A percentile compares a stretch with the other conserved stretches of the same genome.
Evolutionary conservation across 106 monocot species (phyloP).

Genomic region (Chionographis japonica): DNA sequence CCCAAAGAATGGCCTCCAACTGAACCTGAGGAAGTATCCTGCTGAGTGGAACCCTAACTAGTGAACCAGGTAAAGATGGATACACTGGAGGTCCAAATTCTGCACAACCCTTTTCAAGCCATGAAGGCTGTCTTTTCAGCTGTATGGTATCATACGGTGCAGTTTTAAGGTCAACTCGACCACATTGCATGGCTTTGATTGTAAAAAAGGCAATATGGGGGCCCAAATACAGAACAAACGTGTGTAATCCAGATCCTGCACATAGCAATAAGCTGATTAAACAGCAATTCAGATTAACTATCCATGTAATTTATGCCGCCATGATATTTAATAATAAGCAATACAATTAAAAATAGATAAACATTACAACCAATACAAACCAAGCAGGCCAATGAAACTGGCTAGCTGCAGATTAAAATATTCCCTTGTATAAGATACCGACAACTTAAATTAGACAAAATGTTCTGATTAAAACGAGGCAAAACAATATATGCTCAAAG

Average conservation of each 20-base stretch:
- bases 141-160: slow-evolving; percentile 96
- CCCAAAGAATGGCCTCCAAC: slow-evolving; percentile 93
- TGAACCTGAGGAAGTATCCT: slow-evolving; percentile 81
- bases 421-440: too few relatives aligned
- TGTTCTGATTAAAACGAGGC: too few relatives aligned
- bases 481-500: too few relatives aligned
- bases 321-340: neutral
- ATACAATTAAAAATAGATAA: neutral
- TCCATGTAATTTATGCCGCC: neutral
- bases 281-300: neutral
- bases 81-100: slow-evolving; percentile 73
- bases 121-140: slow-evolving; percentile 67
- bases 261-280: slow-evolving; percentile 1
- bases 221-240: slow-evolving; percentile 91
- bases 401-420: too few relatives aligned
- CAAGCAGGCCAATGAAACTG: neutral
- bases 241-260: slow-evolving; percentile 97
- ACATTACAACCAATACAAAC: neutral
- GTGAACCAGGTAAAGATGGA: slow-evolving; percentile 34
- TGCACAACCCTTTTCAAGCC: slow-evolving; percentile 91
- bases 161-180: slow-evolving; percentile 76
- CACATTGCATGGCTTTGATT: slow-evolving; percentile 79
- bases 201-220: slow-evolving; percentile 95
- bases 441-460: too few relatives aligned
- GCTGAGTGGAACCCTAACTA: slow-evolving; percentile 64